A percentile compares a stretch with the other conserved stretches of the same genome.
These are phyloP conservation scores for Acacia crassicarpa DNA, from an alignment of 306 rosid genomes.

Conservation along the genomic window DNA sequence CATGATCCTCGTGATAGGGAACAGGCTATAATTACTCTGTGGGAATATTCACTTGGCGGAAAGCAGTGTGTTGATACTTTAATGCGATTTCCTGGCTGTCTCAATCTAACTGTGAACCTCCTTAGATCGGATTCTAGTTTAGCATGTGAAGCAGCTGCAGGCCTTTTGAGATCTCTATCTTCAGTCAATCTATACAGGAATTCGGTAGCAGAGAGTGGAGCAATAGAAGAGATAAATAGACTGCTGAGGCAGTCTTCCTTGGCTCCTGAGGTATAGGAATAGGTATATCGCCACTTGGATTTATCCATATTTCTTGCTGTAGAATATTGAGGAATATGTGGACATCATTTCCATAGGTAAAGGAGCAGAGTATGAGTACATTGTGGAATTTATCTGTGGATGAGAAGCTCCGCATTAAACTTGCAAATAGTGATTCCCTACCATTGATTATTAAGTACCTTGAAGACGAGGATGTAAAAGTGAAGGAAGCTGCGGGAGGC, in stretches of 20 bases:
- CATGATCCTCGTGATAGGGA: constrained; percentile 73
- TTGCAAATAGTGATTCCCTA: constrained; percentile 54
- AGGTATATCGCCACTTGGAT: constrained; percentile 11
- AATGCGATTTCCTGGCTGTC: constrained; percentile 84
- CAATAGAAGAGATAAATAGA: constrained; percentile 79
- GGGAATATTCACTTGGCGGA: constrained; percentile 94
- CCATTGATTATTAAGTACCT: constrained; percentile 64
- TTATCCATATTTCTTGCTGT: constrained; percentile 29
- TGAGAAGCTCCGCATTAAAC: constrained; percentile 64
- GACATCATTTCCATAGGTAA: constrained; percentile 58
- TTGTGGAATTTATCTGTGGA: constrained; percentile 87
- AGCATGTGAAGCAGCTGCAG: constrained; percentile 90
- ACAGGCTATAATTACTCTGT: constrained; percentile 71
- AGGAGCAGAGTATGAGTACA: constrained; percentile 72
- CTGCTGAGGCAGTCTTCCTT: constrained; percentile 61
- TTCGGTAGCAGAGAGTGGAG: constrained; percentile 78
- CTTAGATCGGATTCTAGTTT: constrained; percentile 71
- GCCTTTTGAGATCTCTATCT: constrained; percentile 77
- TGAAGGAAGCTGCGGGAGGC: constrained; percentile 87
- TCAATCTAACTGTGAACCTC: constrained; percentile 72
- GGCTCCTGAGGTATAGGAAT: constrained; percentile 62
- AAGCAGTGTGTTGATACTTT: constrained; percentile 71
- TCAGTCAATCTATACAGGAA: constrained; percentile 64
- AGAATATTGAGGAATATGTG: constrained; percentile 36
- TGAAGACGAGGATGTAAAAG: constrained; percentile 70